phyloP scores from a whole-genome alignment of 2,329 filamentous ascomycete species.

The Penicillium hordei region DNA sequence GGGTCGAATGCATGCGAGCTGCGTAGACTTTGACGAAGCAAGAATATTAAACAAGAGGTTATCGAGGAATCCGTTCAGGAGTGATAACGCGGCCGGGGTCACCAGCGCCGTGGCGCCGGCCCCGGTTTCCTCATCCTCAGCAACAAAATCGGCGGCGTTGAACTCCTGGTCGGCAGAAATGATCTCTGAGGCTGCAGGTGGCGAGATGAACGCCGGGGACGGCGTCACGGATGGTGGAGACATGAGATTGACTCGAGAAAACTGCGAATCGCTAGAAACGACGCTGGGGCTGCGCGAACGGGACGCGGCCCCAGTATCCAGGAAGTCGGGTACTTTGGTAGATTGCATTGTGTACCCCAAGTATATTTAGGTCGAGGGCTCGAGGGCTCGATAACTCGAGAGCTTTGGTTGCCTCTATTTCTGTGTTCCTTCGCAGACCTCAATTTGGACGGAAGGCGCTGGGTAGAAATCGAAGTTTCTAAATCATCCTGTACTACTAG shows the following conservation, averaged over 20 bases:
- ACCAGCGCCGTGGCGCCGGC: constrained; percentile 70
- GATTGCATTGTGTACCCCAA: constrained; percentile 30
- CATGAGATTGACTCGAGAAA: constrained; percentile 47
- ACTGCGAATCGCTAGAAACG: constrained; percentile 40
- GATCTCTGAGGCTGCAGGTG: constrained; percentile 84
- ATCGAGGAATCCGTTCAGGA: constrained; percentile 91
- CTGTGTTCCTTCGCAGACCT: constrained; percentile 9
- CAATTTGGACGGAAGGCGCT: constrained; percentile 15
- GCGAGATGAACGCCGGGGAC: constrained; percentile 81
- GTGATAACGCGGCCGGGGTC: constrained; percentile 67
- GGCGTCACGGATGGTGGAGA: constrained; percentile 72
- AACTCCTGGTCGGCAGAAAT: constrained; percentile 84
- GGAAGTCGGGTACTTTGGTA: constrained; percentile 32
- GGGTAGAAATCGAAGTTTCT: constrained; percentile 25
- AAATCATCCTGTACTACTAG: constrained; percentile 27
- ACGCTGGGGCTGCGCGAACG: constrained; percentile 44
- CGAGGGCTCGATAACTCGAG: neutral
- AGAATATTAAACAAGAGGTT: constrained; percentile 90
- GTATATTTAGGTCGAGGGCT: constrained; percentile 10
- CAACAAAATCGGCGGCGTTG: constrained; percentile 67
- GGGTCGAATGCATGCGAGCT: constrained; percentile 70
- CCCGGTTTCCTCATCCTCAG: constrained; percentile 65
- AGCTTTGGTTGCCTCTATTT: constrained; percentile 1
- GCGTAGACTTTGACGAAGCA: constrained; percentile 74
- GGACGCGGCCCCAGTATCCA: constrained; percentile 31